Percentiles rank a stretch among this genome's conserved stretches.
phyloP scores from a whole-genome alignment of 1,139 yeast genomes.

The Geotrichum histeridarum region DNA sequence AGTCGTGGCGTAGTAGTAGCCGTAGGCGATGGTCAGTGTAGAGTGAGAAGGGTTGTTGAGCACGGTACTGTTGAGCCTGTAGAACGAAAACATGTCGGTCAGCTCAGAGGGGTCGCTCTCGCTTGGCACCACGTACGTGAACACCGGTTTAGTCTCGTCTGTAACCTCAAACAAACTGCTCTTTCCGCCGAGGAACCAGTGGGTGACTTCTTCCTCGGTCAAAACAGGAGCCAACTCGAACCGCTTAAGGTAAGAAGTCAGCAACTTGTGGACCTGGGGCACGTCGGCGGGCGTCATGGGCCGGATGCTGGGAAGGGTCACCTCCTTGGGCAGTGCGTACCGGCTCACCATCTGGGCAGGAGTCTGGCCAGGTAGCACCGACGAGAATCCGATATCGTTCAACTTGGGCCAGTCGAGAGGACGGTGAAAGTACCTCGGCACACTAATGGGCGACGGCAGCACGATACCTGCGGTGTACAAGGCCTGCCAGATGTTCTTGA shows the following conservation, averaged over 20 bases:
- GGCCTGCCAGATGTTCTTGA: slow-evolving; percentile 88
- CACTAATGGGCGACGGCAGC: slow-evolving; percentile 87
- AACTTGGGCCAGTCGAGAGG: slow-evolving; percentile 89
- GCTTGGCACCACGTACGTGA: slow-evolving; percentile 73
- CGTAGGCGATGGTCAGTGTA: slow-evolving; percentile 77
- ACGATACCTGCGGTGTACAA: slow-evolving; percentile 89
- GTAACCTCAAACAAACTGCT: slow-evolving; percentile 26
- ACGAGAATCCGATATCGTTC: slow-evolving; percentile 78
- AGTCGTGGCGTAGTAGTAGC: slow-evolving; percentile 79
- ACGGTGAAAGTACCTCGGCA: slow-evolving; percentile 88
- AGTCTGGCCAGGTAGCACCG: slow-evolving; percentile 71
- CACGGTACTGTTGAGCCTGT: slow-evolving; percentile 81
- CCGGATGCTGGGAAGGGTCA: slow-evolving; percentile 58
- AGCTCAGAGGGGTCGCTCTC: slow-evolving; percentile 48
- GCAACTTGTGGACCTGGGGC: slow-evolving; percentile 55
- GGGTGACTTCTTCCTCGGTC: slow-evolving; percentile 63
- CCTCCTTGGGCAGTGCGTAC: slow-evolving; percentile 61
- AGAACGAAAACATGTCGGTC: slow-evolving; percentile 86
- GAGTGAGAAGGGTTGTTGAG: slow-evolving; percentile 61
- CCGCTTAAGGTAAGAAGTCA: slow-evolving; percentile 56
- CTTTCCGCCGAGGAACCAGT: slow-evolving; percentile 63
- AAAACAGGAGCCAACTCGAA: slow-evolving; percentile 73
- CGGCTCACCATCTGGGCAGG: slow-evolving; percentile 77
- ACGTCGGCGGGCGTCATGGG: slow-evolving; percentile 58
- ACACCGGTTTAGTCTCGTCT: slow-evolving; percentile 51